Evolutionary conservation across 768 basidiomycete species (phyloP), one percentile per base, ranked within the genome.

Genomic region (Termitomyces heimii): DNA sequence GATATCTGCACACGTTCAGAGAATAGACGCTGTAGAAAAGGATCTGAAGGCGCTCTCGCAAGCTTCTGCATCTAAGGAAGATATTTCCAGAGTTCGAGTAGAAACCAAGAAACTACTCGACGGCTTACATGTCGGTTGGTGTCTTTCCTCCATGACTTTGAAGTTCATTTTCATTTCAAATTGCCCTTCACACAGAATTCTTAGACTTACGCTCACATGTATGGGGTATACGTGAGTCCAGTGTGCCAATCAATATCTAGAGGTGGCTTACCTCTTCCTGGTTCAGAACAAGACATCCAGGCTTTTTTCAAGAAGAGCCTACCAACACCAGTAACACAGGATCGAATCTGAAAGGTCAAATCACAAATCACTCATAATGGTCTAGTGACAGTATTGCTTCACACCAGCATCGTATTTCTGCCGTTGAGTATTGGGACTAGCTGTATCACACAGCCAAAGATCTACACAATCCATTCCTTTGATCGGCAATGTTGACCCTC

Each of bases 51-150:
- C 86, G 0, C 67, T 97, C 26, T 76, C 80, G 7, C 82, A 84
- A 50, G 71, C 75, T 20, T 80, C 88, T 2, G 80, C 89, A 8
- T 79, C 79, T 31, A 94, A 92, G 71, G 93, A 94, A 42, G 94
- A 97, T 61, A 74, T 92, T 34, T 80, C 84, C 24, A 80, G 83
- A 57, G 73, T 92, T 8, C 77, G 94, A 58, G 81, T 82, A 12
- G 94, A 97, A 69, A 79, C 86, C 60, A 95, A 94, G 82, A 93
- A 92, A 68, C 69, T 93, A 18, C 91, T 92, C 57, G 89, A 92
- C 62, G 88, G 89, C 2, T 75, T 93, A 44, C 88, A 92, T 63
- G 79, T 92, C 63, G 89, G 89, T 86, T 57, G 65, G 82, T 76
- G 22, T 12, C 24, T 34, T 20, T 16, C 50, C 12, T 28, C 20